phyloP scores from a whole-genome alignment of 2,329 filamentous ascomycete genomes.

The Apiospora hydei region DNA sequence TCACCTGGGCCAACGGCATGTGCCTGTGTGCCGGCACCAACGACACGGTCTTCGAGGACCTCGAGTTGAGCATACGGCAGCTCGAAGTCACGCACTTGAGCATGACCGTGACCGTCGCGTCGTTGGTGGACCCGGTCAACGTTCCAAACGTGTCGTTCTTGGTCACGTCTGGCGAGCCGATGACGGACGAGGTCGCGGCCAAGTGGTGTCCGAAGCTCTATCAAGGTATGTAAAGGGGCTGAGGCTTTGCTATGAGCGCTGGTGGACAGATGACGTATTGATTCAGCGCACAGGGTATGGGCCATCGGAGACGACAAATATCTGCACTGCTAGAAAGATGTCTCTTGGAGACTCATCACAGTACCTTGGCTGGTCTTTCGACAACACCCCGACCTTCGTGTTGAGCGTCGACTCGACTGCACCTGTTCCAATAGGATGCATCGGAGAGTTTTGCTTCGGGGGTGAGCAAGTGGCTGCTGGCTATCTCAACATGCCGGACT shows the following conservation, averaged over 20 bases:
- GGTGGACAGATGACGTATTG: neutral
- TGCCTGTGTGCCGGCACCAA: constrained; percentile 79
- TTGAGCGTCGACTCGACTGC: constrained; percentile 54
- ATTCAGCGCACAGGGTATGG: constrained; percentile 67
- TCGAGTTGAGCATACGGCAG: constrained; percentile 70
- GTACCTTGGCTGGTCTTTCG: constrained; percentile 78
- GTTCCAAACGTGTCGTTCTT: constrained; percentile 78
- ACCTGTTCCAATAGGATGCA: constrained; percentile 71
- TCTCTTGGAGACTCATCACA: constrained; percentile 64
- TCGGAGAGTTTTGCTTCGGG: constrained; percentile 87
- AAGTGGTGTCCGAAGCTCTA: constrained; percentile 76
- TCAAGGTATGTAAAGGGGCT: constrained; percentile 58
- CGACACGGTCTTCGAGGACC: constrained; percentile 75
- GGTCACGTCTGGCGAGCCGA: constrained; percentile 81
- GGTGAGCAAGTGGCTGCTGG: constrained; percentile 81
- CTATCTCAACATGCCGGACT: constrained; percentile 68
- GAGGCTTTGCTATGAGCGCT: neutral
- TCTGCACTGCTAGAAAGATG: constrained; percentile 79
- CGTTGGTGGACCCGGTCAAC: constrained; percentile 71
- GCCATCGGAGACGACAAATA: constrained; percentile 86
- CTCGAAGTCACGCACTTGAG: constrained; percentile 80
- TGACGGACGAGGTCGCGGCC: constrained; percentile 74
- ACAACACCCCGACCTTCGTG: constrained; percentile 79
- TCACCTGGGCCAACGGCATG: constrained; percentile 80
- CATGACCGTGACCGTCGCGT: constrained; percentile 84